Conservation (phyloP, 441 rosid genomes). For the Croton setiger region DNA sequence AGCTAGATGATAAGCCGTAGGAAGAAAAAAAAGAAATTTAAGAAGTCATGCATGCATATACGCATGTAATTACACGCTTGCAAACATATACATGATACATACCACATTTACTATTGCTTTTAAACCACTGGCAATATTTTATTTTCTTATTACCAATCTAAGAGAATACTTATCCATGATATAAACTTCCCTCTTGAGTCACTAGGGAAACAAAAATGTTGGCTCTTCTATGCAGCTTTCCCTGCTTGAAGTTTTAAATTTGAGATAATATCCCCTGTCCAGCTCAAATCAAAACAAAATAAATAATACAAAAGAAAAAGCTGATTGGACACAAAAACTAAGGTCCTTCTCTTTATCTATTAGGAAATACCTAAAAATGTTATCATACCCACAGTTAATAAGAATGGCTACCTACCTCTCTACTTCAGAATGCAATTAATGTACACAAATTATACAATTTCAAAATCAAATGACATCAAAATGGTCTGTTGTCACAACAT, state of each 20-base stretch:
- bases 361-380: background rate
- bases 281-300: background rate
- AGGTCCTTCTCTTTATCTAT: background rate
- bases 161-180: slow-evolving; percentile 5
- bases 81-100: background rate
- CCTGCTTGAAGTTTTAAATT: slow-evolving; percentile 4
- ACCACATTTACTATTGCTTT: background rate
- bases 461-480: background rate
- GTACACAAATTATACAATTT: slow-evolving; percentile 7
- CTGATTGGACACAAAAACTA: background rate
- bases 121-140: background rate
- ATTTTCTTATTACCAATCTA: background rate
- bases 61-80: background rate
- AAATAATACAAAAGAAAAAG: background rate
- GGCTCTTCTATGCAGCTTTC: slow-evolving; percentile 5
- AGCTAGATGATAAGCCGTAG: background rate
- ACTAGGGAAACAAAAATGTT: slow-evolving; percentile 1
- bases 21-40: background rate
- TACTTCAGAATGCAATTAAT: background rate
- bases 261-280: background rate
- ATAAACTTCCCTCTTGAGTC: background rate
- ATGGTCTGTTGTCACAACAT: background rate
- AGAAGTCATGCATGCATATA: background rate
- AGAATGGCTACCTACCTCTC: background rate
- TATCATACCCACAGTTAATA: background rate